Evolutionary conservation across 441 rosid species (phyloP).

Genomic region (Aquilaria agallochum): DNA sequence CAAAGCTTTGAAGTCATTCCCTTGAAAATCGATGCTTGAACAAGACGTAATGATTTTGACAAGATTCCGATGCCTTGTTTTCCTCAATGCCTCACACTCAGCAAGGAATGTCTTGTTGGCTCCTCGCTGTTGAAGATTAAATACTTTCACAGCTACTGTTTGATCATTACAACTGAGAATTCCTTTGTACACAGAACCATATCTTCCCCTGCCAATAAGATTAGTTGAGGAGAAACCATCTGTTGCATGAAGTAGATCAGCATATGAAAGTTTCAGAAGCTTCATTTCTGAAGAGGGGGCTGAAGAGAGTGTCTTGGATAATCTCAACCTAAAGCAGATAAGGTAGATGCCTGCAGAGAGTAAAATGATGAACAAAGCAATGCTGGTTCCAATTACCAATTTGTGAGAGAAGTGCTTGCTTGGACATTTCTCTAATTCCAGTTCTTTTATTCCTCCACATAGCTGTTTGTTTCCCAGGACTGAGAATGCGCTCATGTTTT

Average conservation of each 20-base stretch:
- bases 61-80: conserved; percentile 4
- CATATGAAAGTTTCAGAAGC: conserved; percentile 1
- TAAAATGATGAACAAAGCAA: neutral
- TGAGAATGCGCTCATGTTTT: conserved; percentile 19
- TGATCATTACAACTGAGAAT: neutral
- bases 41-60: conserved; percentile 7
- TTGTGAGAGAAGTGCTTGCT: neutral
- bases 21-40: conserved; percentile 12
- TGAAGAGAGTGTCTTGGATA: neutral
- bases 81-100: conserved; percentile 9
- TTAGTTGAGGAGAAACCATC: conserved; percentile 4
- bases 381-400: neutral
- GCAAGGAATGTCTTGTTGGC: conserved; percentile 4
- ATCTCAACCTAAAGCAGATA: neutral
- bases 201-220: conserved; percentile 4
- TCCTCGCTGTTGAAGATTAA: conserved; percentile 9
- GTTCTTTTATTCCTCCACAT: conserved; percentile 26
- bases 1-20: conserved; percentile 8
- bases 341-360: neutral
- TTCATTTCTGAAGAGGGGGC: neutral
- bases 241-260: conserved; percentile 3
- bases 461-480: conserved; percentile 15
- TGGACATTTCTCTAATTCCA: conserved; percentile 16
- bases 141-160: conserved; percentile 6
- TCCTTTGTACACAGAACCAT: conserved; percentile 2